Percentiles rank a stretch among this genome's conserved stretches.
Conservation (phyloP, 2,329 filamentous ascomycete genomes). For the Diaporthe sp. region DNA sequence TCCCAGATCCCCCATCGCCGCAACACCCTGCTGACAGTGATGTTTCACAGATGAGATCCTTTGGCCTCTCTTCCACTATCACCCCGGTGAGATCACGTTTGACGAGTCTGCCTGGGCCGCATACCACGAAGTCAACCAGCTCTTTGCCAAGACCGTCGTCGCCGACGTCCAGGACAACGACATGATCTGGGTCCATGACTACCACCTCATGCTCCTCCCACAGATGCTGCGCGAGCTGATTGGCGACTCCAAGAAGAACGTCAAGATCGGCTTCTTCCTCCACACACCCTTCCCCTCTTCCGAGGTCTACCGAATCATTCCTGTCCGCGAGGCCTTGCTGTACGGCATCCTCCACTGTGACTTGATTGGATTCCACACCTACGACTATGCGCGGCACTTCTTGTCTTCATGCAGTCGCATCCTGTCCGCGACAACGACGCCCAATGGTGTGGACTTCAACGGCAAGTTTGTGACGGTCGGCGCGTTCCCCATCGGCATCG, state of each 20-base stretch:
- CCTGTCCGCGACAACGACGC: slow-evolving; percentile 84
- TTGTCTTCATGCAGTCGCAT: slow-evolving; percentile 97
- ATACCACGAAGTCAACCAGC: slow-evolving; percentile 91
- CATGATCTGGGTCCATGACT: slow-evolving; percentile 98
- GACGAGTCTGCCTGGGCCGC: slow-evolving; percentile 95
- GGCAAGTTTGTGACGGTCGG: slow-evolving; percentile 91
- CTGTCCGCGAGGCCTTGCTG: slow-evolving; percentile 90
- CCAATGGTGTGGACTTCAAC: slow-evolving; percentile 92
- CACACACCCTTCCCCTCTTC: slow-evolving; percentile 98
- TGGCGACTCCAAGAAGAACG: slow-evolving; percentile 83
- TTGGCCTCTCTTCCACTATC: slow-evolving; percentile 99
- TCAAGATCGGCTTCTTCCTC: slow-evolving; percentile 98
- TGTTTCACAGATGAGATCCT: slow-evolving; percentile 84
- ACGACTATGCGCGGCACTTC: slow-evolving; percentile 99
- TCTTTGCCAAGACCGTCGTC: slow-evolving; percentile 90
- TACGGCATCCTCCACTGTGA: slow-evolving; percentile 93
- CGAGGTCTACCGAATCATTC: slow-evolving; percentile 96
- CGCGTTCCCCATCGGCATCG: slow-evolving; percentile 97
- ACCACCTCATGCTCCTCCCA: slow-evolving; percentile 96
- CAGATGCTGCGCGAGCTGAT: slow-evolving; percentile 95
- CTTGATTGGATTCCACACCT: slow-evolving; percentile 97
- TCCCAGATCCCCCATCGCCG: slow-evolving; percentile 32
- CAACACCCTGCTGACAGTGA: slow-evolving; percentile 36
- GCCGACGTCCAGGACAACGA: slow-evolving; percentile 93
- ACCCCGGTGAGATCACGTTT: slow-evolving; percentile 98